Percentiles rank a stretch among this genome's conserved stretches.
Conservation (phyloP, 345 rosid species). For the Populus deltoides region DNA sequence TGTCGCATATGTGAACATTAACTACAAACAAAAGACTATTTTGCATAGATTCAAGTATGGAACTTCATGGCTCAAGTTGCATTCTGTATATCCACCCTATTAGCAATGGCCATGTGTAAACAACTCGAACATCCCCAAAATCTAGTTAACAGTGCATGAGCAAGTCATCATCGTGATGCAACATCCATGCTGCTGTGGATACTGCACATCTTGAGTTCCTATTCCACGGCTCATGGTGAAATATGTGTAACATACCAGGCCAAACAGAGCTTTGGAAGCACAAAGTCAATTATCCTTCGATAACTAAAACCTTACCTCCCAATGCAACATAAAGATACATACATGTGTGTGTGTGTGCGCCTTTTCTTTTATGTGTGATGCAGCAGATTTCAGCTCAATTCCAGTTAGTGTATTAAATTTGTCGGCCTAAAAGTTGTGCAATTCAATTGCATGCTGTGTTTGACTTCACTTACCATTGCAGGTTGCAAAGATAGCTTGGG, state of each 20-base stretch:
- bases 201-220: not conserved
- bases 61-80: not conserved
- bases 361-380: not conserved
- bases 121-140: not conserved
- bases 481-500: not conserved
- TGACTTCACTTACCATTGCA: constrained; percentile 1
- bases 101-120: not conserved
- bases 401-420: not conserved
- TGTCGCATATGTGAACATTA: constrained; percentile 19
- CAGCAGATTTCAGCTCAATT: not conserved
- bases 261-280: not conserved
- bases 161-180: not conserved
- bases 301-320: not conserved
- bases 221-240: not conserved
- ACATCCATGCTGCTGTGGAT: not conserved
- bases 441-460: not conserved
- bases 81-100: not conserved
- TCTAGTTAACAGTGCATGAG: not conserved
- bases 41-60: not conserved
- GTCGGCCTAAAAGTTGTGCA: not conserved
- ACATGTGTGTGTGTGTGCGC: too few species aligned
- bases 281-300: not conserved
- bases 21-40: not conserved
- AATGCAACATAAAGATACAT: not conserved
- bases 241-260: not conserved